Evolutionary conservation across 1,284 basidiomycete species (phyloP).

Genomic region (Mycosarcoma mackinlayi): DNA sequence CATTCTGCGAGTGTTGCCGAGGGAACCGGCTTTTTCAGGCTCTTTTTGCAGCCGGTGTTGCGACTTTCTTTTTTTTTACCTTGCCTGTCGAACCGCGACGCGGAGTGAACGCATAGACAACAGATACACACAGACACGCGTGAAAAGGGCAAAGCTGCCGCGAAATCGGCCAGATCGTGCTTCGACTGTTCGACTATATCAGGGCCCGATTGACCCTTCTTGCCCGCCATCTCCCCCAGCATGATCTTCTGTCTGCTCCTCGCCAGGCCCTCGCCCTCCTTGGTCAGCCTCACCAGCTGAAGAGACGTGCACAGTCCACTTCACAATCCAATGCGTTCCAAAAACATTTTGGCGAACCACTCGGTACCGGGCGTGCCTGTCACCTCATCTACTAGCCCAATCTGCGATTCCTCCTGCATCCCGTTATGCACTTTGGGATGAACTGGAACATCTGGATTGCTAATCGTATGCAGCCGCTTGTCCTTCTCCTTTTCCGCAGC

Average conservation of each 20-base stretch:
- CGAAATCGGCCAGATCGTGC: neutral
- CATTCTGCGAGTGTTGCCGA: neutral
- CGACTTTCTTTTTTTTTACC: neutral
- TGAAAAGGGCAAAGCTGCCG: conserved; percentile 11
- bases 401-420: conserved; percentile 21
- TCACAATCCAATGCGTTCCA: conserved; percentile 42
- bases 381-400: conserved; percentile 49
- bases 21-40: conserved; percentile 39
- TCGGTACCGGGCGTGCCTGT: conserved; percentile 48
- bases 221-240: too few relatives aligned
- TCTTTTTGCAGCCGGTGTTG: conserved; percentile 21
- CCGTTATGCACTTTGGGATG: conserved; percentile 1
- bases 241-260: too few relatives aligned
- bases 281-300: too few relatives aligned
- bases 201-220: neutral
- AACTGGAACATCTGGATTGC: conserved; percentile 25
- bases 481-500: conserved; percentile 11
- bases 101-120: conserved; percentile 16
- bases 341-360: conserved; percentile 56
- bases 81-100: conserved; percentile 11
- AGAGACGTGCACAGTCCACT: too few relatives aligned
- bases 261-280: too few relatives aligned
- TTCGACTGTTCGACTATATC: neutral
- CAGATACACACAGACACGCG: conserved; percentile 1
- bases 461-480: conserved; percentile 30